Evolutionary conservation across 2,329 filamentous ascomycete genomes (phyloP), one percentile per base, ranked within the genome.

Genomic region (Aspergillus pseudoglaucus): DNA sequence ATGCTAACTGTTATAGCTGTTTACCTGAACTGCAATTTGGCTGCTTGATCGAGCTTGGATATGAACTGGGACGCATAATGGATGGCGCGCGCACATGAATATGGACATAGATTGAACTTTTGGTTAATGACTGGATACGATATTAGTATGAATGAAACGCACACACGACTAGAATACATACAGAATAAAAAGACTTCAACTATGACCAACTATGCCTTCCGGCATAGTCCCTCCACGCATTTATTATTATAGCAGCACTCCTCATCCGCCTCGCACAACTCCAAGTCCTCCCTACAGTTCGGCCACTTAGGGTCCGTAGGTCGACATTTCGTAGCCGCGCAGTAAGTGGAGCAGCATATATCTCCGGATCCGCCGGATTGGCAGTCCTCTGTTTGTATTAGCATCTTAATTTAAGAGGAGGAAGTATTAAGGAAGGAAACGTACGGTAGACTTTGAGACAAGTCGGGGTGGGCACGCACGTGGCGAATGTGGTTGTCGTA

Each of bases 161-260:
- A 10, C 5, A 12, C 25, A 5, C 4, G 25, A 5, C 12, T 30
- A 30, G 4, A 10, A 30, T 30, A 30, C 25, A 30, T 30, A 12
- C 1, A 4, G 10, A 30, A 27, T 9, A 4, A 30, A 12, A 12
- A 4, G 10, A 12, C 4, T 30, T 30, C 9, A 30, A 30, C 25
- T n/a, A 8, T 3, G 1, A 30, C 10, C 3, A 18, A 4, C 23
- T 40, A 46, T 6, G 27, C 22, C 42, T 49, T 45, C 10, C 44
- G 45, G 42, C 61, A 63, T 23, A 62, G 45, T 1, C 59, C 61
- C 3, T 53, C 45, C 2, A 59, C 47, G 52, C 60, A 63, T 18
- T 45, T 44, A 49, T 61, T 63, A 14, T 51, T 53, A 49, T 65
- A 63, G 25, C 62, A 65, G 40, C 61, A 64, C 30, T 61, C 56